A percentile compares a stretch with the other conserved stretches of the same genome.
phyloP scores from a whole-genome alignment of 768 basidiomycete genomes.

The Kwoniella pini region DNA sequence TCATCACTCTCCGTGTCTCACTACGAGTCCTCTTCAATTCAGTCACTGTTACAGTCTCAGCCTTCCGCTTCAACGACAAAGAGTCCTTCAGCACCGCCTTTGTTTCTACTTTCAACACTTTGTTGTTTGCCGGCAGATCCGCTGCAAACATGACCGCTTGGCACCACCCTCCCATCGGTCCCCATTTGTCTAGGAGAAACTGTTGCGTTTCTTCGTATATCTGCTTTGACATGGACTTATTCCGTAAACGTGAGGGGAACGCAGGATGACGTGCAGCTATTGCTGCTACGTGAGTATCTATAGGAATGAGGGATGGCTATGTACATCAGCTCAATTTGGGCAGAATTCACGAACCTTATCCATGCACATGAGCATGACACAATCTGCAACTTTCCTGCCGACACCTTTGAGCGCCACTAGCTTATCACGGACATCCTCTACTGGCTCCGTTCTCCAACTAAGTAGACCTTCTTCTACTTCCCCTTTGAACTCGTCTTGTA shows the following conservation, averaged over 20 bases:
- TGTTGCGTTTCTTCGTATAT: slow-evolving; percentile 48
- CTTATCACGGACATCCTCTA: slow-evolving; percentile 68
- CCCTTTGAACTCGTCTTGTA: slow-evolving; percentile 33
- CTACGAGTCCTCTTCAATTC: slow-evolving; percentile 20
- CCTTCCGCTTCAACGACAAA: slow-evolving; percentile 2
- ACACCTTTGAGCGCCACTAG: slow-evolving; percentile 85
- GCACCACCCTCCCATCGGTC: slow-evolving; percentile 51
- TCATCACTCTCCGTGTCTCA: slow-evolving; percentile 4
- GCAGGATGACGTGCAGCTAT: slow-evolving; percentile 63
- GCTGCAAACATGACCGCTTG: slow-evolving; percentile 55
- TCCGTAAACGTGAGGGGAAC: slow-evolving; percentile 44
- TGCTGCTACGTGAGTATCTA: slow-evolving; percentile 93
- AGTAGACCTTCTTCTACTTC: slow-evolving; percentile 32
- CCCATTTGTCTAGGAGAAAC: slow-evolving; percentile 48
- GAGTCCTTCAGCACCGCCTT: neutral
- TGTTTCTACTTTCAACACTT: neutral
- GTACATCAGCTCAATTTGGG: slow-evolving; percentile 1
- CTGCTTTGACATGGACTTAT: slow-evolving; percentile 50
- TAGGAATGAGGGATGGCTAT: slow-evolving; percentile 82
- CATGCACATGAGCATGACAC: slow-evolving; percentile 85
- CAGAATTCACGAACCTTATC: slow-evolving; percentile 66
- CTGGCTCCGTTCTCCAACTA: slow-evolving; percentile 56
- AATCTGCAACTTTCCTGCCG: slow-evolving; percentile 95
- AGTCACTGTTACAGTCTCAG: neutral
- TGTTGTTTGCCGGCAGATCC: slow-evolving; percentile 34